Evolutionary conservation across 805 yeast species (phyloP).

Genomic region (Metschnikowia chrysomelidarum): DNA sequence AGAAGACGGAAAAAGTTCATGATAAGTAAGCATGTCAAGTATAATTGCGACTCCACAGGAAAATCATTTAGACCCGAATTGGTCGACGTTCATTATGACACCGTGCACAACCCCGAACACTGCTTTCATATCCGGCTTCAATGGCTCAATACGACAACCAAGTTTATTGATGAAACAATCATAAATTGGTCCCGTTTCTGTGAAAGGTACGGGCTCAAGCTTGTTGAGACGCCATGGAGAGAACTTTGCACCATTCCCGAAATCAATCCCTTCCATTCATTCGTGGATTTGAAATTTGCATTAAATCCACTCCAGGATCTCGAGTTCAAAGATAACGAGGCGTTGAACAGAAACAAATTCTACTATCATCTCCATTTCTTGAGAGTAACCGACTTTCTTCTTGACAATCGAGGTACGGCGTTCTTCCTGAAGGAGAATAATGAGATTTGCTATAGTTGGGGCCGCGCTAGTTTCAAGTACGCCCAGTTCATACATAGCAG

Average conservation of each 20-base stretch:
- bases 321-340: conserved; percentile 43
- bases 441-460: conserved; percentile 88
- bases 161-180: conserved; percentile 67
- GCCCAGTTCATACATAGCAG: conserved; percentile 88
- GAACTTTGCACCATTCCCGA: conserved; percentile 77
- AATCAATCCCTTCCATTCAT: conserved; percentile 84
- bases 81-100: conserved; percentile 82
- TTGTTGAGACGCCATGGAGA: conserved; percentile 88
- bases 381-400: conserved; percentile 66
- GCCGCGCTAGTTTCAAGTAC: conserved; percentile 73
- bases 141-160: conserved; percentile 90
- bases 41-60: conserved; percentile 71
- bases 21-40: conserved; percentile 62
- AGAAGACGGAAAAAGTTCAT: conserved; percentile 42
- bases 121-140: conserved; percentile 89
- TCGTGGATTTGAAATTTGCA: conserved; percentile 63
- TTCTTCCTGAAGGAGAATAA: conserved; percentile 54
- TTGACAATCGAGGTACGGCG: conserved; percentile 76
- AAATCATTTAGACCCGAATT: conserved; percentile 77
- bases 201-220: conserved; percentile 74
- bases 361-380: conserved; percentile 78
- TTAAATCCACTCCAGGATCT: conserved; percentile 70
- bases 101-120: conserved; percentile 90
- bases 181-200: conserved; percentile 78
- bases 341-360: conserved; percentile 52